Conservation (phyloP, 2,329 filamentous ascomycete genomes). For the Truncatella angustata region DNA sequence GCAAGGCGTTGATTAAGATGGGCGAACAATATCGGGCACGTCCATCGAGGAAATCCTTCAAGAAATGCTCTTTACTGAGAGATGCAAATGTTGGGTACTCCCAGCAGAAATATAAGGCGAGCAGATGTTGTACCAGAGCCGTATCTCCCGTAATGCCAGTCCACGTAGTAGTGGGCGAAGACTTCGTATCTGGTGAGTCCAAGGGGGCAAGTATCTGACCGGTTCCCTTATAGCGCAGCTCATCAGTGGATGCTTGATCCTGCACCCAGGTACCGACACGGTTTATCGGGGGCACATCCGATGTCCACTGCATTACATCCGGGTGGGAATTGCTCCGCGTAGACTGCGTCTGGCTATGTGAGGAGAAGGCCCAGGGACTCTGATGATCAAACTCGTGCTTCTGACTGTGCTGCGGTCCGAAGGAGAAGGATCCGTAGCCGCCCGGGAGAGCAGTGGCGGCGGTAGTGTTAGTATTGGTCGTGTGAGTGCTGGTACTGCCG, state of each 20-base stretch:
- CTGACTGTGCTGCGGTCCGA: conserved; percentile 30
- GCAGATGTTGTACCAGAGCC: conserved; percentile 59
- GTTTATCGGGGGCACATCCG: conserved; percentile 41
- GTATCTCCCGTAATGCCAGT: conserved; percentile 59
- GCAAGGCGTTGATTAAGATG: conserved; percentile 63
- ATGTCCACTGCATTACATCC: conserved; percentile 45
- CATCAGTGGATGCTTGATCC: conserved; percentile 32
- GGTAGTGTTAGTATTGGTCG: too few relatives aligned
- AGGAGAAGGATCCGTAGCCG: conserved; percentile 27
- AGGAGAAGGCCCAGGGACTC: conserved; percentile 49
- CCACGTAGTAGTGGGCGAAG: conserved; percentile 51
- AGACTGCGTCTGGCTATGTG: conserved; percentile 44
- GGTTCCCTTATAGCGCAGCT: conserved; percentile 36
- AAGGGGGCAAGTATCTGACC: conserved; percentile 49
- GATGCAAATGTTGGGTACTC: conserved; percentile 74
- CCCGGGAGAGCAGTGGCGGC: conserved; percentile 10
- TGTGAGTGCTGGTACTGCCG: conserved; percentile 2
- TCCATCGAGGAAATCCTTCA: conserved; percentile 62
- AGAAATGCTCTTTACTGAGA: conserved; percentile 69
- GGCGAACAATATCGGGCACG: conserved; percentile 65
- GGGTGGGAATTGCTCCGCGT: conserved; percentile 46
- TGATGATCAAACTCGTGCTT: conserved; percentile 38
- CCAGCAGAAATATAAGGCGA: conserved; percentile 72
- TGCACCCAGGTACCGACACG: conserved; percentile 52
- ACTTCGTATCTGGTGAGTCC: conserved; percentile 41